Base-by-base conservation (phyloP, 805 yeast species). In the Zygotorulaspora chibaensis region DNA sequence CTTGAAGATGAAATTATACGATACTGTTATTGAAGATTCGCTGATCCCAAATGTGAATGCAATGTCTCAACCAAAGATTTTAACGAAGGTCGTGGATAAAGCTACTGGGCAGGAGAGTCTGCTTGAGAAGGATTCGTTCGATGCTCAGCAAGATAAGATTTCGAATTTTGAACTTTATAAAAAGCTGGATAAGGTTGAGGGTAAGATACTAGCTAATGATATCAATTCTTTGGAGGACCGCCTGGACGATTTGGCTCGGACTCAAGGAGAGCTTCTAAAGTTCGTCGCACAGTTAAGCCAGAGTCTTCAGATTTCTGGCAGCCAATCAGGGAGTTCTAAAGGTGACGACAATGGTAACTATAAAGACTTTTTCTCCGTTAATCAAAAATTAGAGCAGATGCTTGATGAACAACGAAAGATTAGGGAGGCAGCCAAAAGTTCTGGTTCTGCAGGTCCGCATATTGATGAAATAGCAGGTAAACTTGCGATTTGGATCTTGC, bases 1-100 rank as follows among this genome's bases (percentile, higher is more conserved):
- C 6, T 68, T 85, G 53, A 75, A 76, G 58, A 63, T 85, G 55
- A 74, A 77, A 35, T 72, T 77, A 2, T 84, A 75, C 66, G 72
- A 74, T 40, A 70, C 72, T 29, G 70, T 84, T 18, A 68, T 78
- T 3, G 71, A 71, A 43, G 83, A 79, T 53, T 77, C 83, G 2
- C 62, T 72, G 38, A 81, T 79, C 45, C 83, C 80, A 50, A 81
- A 80, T 53, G 81, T 77, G 1, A 68, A 65, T 18, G 51, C 68
- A 12, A 73, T 73, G 55, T 61, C 59, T 2, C 76, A 73, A 50
- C 76, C 80, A 26, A 73, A 71, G 45, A 69, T 77, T 11, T 58
- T 72, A 15, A 67, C 73, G 10, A 68, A 76, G 54, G 64, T 67
- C 36, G 63, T 69, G 7, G 63, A 69, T 33, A 46, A 64, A 20